Evolutionary conservation across 2,329 filamentous ascomycete genomes (phyloP).

Genomic region (Geosmithia putterillii): DNA sequence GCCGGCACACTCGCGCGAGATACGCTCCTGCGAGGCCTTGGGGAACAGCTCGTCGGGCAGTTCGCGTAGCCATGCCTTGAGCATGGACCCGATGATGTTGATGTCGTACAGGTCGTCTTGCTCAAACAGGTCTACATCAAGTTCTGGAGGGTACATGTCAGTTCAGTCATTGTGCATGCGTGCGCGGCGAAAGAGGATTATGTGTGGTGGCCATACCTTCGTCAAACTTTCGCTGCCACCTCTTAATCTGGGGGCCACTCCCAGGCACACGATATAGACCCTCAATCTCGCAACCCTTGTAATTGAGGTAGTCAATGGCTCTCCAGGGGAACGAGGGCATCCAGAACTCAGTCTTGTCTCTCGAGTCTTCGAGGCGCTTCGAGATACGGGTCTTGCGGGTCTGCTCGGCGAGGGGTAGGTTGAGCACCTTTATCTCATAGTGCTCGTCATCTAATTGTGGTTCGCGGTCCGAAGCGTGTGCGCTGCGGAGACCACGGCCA

Average conservation of each 20-base stretch:
- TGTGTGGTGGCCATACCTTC: constrained; percentile 45
- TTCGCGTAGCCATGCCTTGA: constrained; percentile 91
- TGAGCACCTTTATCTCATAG: constrained; percentile 76
- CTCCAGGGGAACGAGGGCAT: constrained; percentile 95
- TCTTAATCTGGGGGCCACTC: constrained; percentile 80
- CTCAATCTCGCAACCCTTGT: constrained; percentile 87
- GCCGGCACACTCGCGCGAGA: constrained; percentile 68
- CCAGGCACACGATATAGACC: constrained; percentile 88
- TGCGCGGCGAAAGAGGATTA: neutral
- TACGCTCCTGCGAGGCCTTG: constrained; percentile 66
- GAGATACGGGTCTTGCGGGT: constrained; percentile 86
- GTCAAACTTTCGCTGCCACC: constrained; percentile 87
- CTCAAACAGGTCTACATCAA: constrained; percentile 82
- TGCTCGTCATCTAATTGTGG: constrained; percentile 63
- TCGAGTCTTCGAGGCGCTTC: constrained; percentile 73
- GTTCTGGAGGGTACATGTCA: constrained; percentile 35
- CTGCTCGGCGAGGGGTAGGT: constrained; percentile 75
- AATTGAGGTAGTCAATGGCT: constrained; percentile 92
- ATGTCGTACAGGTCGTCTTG: constrained; percentile 86
- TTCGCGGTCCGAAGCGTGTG: constrained; percentile 56
- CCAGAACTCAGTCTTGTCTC: constrained; percentile 97
- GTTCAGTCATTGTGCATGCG: constrained; percentile 1
- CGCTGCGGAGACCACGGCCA: constrained; percentile 64
- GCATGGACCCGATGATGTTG: constrained; percentile 90
- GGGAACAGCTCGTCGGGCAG: constrained; percentile 92